Base-by-base conservation (phyloP, 1,139 yeast genomes). In the Protomyces arabidopsidicola region DNA sequence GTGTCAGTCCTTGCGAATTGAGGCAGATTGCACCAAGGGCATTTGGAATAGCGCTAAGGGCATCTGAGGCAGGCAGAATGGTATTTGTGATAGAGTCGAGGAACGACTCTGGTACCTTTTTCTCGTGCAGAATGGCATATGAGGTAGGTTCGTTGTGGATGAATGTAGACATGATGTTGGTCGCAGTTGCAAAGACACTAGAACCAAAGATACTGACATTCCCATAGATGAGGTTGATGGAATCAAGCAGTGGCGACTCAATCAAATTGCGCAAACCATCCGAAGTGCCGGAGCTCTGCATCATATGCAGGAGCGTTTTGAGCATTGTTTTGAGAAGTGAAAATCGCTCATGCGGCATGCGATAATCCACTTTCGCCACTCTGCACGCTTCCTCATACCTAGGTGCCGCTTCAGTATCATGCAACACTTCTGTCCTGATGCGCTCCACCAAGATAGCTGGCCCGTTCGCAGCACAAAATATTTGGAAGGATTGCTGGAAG, bases 111-210 rank as follows among this genome's bases (percentile, higher is more conserved):
- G 90, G 82, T 1, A 89, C 84, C 1, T 84, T 82, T 0, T 95
- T 88, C 73, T 91, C 98, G 59, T 83, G 85, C 70, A 91, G 79
- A 57, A 91, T 87, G 2, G 89, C 81, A 71, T 82, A 90, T 2
- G 96, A 90, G 0, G 97, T 90, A 2, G 98, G 97, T 71, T 91
- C 98, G 69, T 88, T 88, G 72, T 91, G 95, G 56, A 91, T 84
- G 68, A 90, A 88, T 39, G 83, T 82, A 55, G 87, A 82, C 27
- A 90, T 81, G 22, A 87, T 82, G 68, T 84, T 88, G 45, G 91
- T 75, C 0, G 90, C 81, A 20, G 83, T 78, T 0, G 90, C 79
- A 20, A 88, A 75, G n/a, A 89, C 76, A 24, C 83, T 80, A 38
- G 85, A 84, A 0, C 97, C 97, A 76, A 90, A 89, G 0, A 82